These are phyloP conservation scores for Aspergillus tamarii DNA, from an alignment of 2,329 filamentous ascomycete genomes.

Conservation along the genomic window DNA sequence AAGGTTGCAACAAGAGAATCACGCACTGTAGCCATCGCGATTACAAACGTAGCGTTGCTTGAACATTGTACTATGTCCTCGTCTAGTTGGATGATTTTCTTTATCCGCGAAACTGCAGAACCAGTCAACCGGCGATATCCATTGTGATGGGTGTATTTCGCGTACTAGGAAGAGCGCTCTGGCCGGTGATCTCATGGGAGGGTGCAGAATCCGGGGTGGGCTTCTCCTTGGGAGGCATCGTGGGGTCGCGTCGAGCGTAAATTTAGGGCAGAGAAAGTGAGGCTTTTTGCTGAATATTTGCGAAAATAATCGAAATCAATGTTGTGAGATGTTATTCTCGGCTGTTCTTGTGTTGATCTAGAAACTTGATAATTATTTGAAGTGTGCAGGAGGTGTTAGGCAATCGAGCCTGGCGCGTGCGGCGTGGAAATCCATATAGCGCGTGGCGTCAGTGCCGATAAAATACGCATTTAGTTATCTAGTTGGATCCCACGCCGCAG, in stretches of 20 bases:
- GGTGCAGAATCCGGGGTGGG: slow-evolving; percentile 70
- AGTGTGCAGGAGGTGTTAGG: slow-evolving; percentile 6
- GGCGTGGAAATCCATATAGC: slow-evolving; percentile 16
- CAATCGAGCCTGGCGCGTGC: slow-evolving; percentile 27
- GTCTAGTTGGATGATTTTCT: slow-evolving; percentile 91
- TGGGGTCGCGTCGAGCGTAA: slow-evolving; percentile 6
- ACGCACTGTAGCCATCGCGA: slow-evolving; percentile 81
- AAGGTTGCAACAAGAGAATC: background rate
- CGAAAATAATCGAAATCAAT: background rate
- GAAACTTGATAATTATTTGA: background rate
- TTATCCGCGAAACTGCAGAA: slow-evolving; percentile 82
- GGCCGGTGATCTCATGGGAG: slow-evolving; percentile 79
- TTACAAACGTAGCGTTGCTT: slow-evolving; percentile 91
- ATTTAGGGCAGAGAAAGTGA: background rate
- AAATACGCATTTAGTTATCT: background rate
- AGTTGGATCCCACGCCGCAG: background rate
- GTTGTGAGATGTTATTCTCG: background rate
- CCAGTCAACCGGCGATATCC: background rate
- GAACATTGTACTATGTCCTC: slow-evolving; percentile 84
- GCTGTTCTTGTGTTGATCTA: background rate
- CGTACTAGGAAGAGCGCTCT: slow-evolving; percentile 82
- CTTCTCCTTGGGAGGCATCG: slow-evolving; percentile 84
- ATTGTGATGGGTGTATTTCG: slow-evolving; percentile 19
- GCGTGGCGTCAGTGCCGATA: slow-evolving; percentile 14
- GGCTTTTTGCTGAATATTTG: background rate